A percentile compares a stretch with the other conserved stretches of the same genome.
Evolutionary conservation across 2,329 filamentous ascomycete species (phyloP).

Genomic region (Byssochlamys sp.): DNA sequence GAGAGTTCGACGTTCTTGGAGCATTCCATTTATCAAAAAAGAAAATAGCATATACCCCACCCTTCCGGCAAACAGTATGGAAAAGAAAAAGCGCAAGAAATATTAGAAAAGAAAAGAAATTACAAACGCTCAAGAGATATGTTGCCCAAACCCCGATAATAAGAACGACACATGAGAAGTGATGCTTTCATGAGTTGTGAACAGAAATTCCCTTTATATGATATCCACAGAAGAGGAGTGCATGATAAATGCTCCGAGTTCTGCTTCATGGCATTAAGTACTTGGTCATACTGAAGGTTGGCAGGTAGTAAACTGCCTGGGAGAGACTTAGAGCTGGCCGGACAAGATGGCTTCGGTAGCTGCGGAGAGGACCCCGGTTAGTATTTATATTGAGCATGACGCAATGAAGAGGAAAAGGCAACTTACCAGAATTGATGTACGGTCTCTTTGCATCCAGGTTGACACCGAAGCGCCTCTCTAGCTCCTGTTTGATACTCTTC

Average conservation of each 20-base stretch:
- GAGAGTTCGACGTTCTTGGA: background rate
- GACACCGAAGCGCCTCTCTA: slow-evolving; percentile 83
- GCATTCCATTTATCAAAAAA: background rate
- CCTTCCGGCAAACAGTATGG: background rate
- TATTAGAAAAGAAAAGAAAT: slow-evolving; percentile 6
- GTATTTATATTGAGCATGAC: slow-evolving; percentile 1
- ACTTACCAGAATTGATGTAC: slow-evolving; percentile 87
- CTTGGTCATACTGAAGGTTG: background rate
- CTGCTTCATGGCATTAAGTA: background rate
- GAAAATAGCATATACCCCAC: background rate
- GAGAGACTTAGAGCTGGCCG: slow-evolving; percentile 53
- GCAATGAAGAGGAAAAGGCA: background rate
- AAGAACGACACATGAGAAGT: background rate
- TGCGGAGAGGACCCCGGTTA: slow-evolving; percentile 27
- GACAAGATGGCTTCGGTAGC: slow-evolving; percentile 72
- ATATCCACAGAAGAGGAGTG: background rate
- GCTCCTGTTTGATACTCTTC: slow-evolving; percentile 90
- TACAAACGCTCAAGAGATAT: slow-evolving; percentile 6
- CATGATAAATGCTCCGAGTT: background rate
- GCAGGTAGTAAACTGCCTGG: background rate
- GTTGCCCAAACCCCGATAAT: background rate
- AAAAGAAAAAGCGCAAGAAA: slow-evolving; percentile 1
- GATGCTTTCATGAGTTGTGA: background rate
- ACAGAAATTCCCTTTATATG: background rate
- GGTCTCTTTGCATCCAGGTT: slow-evolving; percentile 76